Conservation (phyloP, 306 rosid genomes). For the Oxytropis ochrocephala region DNA sequence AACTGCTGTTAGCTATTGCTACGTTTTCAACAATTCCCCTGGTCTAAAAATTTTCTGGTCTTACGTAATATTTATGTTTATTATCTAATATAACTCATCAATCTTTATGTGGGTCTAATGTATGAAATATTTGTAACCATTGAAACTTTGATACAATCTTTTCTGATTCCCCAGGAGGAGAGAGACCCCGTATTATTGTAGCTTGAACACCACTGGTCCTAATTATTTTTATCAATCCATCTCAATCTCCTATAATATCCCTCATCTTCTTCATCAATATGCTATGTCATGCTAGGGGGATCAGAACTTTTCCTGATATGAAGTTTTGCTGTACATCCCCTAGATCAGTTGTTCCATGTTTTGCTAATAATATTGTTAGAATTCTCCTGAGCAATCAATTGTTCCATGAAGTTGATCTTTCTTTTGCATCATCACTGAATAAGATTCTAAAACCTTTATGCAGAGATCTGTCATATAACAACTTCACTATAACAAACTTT, state of each 20-base stretch:
- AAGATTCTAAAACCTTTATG: not conserved
- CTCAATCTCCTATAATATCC: too few species aligned
- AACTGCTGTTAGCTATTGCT: not conserved
- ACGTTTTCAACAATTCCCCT: not conserved
- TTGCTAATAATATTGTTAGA: not conserved
- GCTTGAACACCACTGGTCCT: too few species aligned
- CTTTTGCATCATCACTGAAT: not conserved
- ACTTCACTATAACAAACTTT: constrained; percentile 4
- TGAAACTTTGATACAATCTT: too few species aligned
- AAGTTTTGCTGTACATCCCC: not conserved
- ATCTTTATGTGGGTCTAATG: too few species aligned
- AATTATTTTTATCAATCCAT: too few species aligned
- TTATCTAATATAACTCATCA: too few species aligned
- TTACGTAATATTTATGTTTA: too few species aligned
- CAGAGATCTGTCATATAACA: constrained; percentile 56
- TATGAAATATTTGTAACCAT: too few species aligned
- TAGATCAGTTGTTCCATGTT: not conserved
- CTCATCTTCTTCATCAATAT: too few species aligned
- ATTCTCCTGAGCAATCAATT: not conserved
- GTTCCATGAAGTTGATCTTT: not conserved
- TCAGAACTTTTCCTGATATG: not conserved
- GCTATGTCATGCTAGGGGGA: not conserved
- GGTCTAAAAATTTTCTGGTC: not conserved
- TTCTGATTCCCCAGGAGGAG: too few species aligned
- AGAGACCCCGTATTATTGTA: too few species aligned